Evolutionary conservation across 1,284 basidiomycete genomes (phyloP).

Genomic region (Cutaneotrichosporon spelunceum): DNA sequence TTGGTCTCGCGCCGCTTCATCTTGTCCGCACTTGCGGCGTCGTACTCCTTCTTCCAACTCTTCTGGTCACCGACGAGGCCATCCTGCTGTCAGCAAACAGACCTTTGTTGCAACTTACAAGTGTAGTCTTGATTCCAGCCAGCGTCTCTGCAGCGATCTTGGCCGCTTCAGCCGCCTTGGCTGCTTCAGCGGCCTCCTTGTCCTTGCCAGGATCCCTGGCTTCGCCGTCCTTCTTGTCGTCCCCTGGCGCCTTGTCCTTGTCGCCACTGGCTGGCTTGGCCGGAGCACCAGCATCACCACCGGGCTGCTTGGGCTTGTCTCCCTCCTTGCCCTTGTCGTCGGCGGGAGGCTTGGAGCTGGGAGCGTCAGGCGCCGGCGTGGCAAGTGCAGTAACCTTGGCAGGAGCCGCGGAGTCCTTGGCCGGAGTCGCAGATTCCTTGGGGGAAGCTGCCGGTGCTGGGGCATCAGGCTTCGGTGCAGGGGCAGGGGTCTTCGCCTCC

Average conservation of each 20-base stretch:
- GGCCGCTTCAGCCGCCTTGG: conserved; percentile 41
- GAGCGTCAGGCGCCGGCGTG: neutral
- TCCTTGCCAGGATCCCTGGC: neutral
- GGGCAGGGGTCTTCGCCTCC: neutral
- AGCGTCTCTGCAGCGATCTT: conserved; percentile 39
- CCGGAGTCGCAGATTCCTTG: neutral
- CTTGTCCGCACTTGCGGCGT: conserved; percentile 33
- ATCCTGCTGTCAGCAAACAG: conserved; percentile 18
- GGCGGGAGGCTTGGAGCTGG: neutral
- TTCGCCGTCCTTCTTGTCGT: neutral
- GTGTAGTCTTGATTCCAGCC: conserved; percentile 35
- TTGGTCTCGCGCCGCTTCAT: conserved; percentile 47
- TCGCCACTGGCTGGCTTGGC: neutral
- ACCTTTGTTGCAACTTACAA: conserved; percentile 20
- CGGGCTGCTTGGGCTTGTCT: neutral
- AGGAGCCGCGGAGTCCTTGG: neutral
- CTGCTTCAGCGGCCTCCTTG: conserved; percentile 35
- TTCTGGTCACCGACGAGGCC: conserved; percentile 38
- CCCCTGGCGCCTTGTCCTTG: neutral
- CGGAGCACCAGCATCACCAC: neutral
- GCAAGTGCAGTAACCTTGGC: too few relatives aligned
- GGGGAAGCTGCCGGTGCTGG: neutral
- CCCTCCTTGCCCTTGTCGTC: neutral
- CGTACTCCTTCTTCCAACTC: conserved; percentile 30
- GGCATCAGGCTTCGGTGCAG: neutral